These are phyloP conservation scores for Trichoderma cornu-damae DNA, from an alignment of 2,329 filamentous ascomycete genomes.

Conservation along the genomic window DNA sequence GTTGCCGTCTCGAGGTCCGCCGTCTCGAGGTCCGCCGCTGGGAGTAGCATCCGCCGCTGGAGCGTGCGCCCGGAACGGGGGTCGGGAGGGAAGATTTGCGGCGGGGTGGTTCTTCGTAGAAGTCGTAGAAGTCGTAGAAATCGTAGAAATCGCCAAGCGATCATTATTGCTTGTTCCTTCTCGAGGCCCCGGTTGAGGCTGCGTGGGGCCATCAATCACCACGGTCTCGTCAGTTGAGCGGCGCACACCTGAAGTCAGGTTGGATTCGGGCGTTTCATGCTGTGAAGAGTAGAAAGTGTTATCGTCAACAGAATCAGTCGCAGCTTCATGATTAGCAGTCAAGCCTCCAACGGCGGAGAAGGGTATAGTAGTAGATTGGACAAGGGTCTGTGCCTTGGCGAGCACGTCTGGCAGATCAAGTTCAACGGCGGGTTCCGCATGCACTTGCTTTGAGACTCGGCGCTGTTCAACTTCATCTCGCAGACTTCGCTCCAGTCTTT, in stretches of 20 bases:
- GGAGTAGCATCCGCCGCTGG: conserved; percentile 9
- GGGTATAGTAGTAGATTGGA: conserved; percentile 61
- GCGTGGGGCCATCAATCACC: conserved; percentile 19
- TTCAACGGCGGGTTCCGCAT: conserved; percentile 54
- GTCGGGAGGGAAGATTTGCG: not conserved
- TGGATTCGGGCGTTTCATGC: conserved; percentile 67
- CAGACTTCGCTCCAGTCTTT: conserved; percentile 71
- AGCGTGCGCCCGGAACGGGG: not conserved
- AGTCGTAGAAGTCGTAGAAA: no score
- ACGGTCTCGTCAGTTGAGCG: conserved; percentile 37
- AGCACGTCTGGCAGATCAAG: conserved; percentile 70
- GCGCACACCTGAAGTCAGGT: conserved; percentile 45
- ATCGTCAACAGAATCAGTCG: conserved; percentile 81
- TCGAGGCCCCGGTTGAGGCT: conserved; percentile 16
- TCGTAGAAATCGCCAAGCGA: not conserved
- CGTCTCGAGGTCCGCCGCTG: no score
- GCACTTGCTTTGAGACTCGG: conserved; percentile 41
- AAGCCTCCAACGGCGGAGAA: conserved; percentile 51
- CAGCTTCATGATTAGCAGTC: conserved; percentile 52
- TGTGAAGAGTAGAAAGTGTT: conserved; percentile 96
- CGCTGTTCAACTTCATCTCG: conserved; percentile 70
- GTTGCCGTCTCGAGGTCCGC: no score
- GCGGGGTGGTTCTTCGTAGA: not conserved
- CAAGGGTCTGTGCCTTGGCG: conserved; percentile 63
- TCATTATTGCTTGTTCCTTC: not conserved